Evolutionary conservation across 192 early-diverging fungal species (phyloP).

Genomic region (Backusella luteola): DNA sequence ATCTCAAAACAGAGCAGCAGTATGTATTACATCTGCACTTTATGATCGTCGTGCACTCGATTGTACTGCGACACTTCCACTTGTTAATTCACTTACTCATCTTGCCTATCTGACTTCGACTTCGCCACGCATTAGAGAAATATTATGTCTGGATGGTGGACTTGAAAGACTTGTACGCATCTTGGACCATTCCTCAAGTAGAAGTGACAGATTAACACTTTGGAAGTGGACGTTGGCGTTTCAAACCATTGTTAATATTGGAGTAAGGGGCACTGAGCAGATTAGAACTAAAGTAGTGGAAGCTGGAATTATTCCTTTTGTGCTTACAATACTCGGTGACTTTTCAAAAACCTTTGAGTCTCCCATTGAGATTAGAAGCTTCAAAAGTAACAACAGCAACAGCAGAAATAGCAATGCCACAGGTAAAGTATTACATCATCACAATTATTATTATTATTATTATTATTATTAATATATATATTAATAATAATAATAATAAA

Average conservation of each 20-base stretch:
- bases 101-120: conserved; percentile 84
- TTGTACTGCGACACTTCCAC: conserved; percentile 80
- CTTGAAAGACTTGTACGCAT: conserved; percentile 83
- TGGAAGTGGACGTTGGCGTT: conserved; percentile 84
- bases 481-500: neutral
- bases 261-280: conserved; percentile 77
- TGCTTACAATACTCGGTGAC: conserved; percentile 75
- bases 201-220: conserved; percentile 59
- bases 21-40: conserved; percentile 76
- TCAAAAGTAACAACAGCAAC: neutral
- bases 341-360: conserved; percentile 48
- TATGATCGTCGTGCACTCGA: conserved; percentile 93
- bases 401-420: neutral
- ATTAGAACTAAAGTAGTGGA: conserved; percentile 82
- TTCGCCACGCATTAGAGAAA: conserved; percentile 74
- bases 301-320: conserved; percentile 79
- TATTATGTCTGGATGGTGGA: conserved; percentile 83
- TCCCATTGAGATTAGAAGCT: conserved; percentile 8
- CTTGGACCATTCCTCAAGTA: conserved; percentile 48
- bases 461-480: neutral
- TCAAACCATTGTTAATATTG: conserved; percentile 83
- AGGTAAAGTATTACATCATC: neutral
- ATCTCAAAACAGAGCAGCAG: conserved; percentile 72
- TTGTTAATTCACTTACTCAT: conserved; percentile 87
- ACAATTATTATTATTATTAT: neutral